phyloP scores from a whole-genome alignment of 106 monocot genomes.

The Ottelia alismoides region DNA sequence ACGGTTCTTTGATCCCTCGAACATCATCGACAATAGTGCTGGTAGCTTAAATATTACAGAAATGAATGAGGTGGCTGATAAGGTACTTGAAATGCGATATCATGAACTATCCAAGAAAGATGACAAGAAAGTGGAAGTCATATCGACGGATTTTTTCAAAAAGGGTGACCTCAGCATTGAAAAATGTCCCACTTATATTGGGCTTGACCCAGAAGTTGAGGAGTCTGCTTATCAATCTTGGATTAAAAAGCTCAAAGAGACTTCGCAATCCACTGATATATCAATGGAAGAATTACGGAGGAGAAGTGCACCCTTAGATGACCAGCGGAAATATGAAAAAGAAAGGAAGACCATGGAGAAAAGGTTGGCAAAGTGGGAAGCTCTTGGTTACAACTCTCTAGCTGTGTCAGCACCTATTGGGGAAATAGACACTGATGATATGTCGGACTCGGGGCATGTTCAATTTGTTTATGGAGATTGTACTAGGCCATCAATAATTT shows the following conservation, averaged over 20 bases:
- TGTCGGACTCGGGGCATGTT: slow-evolving; percentile 57
- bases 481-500: slow-evolving; percentile 54
- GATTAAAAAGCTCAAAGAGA: slow-evolving; percentile 85
- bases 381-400: slow-evolving; percentile 68
- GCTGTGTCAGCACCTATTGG: slow-evolving; percentile 44
- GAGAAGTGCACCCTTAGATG: slow-evolving; percentile 27
- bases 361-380: slow-evolving; percentile 78
- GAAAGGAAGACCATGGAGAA: slow-evolving; percentile 51
- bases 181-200: slow-evolving; percentile 14
- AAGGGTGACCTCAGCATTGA: slow-evolving; percentile 1
- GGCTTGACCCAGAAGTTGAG: slow-evolving; percentile 50
- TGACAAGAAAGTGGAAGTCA: slow-evolving; percentile 57
- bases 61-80: slow-evolving; percentile 55
- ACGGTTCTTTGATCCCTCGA: slow-evolving; percentile 54
- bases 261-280: slow-evolving; percentile 25
- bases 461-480: slow-evolving; percentile 96
- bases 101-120: slow-evolving; percentile 24
- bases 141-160: slow-evolving; percentile 18
- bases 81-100: slow-evolving; percentile 52
- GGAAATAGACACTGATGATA: slow-evolving; percentile 14
- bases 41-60: slow-evolving; percentile 27
- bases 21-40: slow-evolving; percentile 15
- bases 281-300: slow-evolving; percentile 18
- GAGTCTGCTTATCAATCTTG: slow-evolving; percentile 76
- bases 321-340: slow-evolving; percentile 38